Conservation (phyloP, 257 asterid species). For the Fraxinus anomala region DNA sequence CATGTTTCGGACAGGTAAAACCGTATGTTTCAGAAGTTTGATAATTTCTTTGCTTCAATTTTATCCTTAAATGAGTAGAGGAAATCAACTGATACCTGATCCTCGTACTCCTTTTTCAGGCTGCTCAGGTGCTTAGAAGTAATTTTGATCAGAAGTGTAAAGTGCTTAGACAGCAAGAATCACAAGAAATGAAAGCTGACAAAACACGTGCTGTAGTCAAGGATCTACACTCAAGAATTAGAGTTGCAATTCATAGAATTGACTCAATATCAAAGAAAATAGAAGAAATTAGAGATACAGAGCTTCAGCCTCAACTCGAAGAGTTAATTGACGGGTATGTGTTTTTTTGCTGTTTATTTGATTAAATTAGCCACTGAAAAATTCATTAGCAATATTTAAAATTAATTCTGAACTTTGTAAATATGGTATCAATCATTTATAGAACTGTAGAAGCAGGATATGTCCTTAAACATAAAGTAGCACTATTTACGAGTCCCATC, state of each 20-base stretch:
- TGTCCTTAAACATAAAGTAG: background rate
- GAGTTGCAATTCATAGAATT: constrained; percentile 86
- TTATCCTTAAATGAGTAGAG: background rate
- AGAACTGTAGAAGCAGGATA: background rate
- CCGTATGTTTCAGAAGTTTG: background rate
- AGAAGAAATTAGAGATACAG: constrained; percentile 83
- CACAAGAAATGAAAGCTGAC: constrained; percentile 64
- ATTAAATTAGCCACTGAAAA: background rate
- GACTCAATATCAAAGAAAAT: constrained; percentile 78
- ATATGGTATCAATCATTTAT: background rate
- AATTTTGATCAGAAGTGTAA: constrained; percentile 75
- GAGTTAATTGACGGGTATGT: constrained; percentile 91
- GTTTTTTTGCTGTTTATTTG: constrained; percentile 14
- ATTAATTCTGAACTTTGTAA: background rate
- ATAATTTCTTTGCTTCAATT: background rate
- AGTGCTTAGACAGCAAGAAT: constrained; percentile 79
- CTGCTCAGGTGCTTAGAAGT: constrained; percentile 65
- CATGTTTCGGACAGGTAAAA: background rate
- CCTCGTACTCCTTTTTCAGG: constrained; percentile 47
- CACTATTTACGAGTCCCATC: background rate
- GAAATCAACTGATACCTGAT: background rate
- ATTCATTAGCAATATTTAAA: background rate
- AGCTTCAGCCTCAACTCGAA: constrained; percentile 96
- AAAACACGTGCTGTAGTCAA: constrained; percentile 89
- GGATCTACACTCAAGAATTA: constrained; percentile 86